Base-by-base conservation (phyloP, 2,329 filamentous ascomycete species). In the Microdochium paspali region DNA sequence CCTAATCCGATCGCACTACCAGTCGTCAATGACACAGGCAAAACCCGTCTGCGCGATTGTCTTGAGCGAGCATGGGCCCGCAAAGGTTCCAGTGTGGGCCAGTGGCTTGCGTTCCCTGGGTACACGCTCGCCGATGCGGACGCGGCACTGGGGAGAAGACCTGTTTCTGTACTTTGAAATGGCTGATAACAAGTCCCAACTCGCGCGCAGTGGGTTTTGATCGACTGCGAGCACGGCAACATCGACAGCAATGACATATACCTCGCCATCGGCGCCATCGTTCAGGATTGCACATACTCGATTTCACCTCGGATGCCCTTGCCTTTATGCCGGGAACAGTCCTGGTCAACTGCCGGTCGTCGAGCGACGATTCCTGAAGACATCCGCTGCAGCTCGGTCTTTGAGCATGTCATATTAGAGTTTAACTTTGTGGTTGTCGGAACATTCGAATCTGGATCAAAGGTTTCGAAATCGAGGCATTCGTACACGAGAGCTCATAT, bases 171-270 rank as follows among this genome's bases (percentile, higher is more conserved):
- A 21, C 9, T 21, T 18, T 40, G 32, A 21, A 28, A 40, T 13
- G 15, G 15, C 32, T 40, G 32, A 40, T n/a, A 40, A 7, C 6
- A 21, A n/a, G 15, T 40, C 30, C n/a, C 10, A 10, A 10, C 30
- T 31, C n/a, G n/a, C n/a, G 13, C 20, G 7, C 53, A 52, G 47
- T 54, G 52, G 52, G 50, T 54, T 20, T 42, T 54, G 3, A 51
- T 58, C 30, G 56, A 58, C 46, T 51, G 49, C 39, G 56, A 58
- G 47, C 56, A 58, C 35, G 56, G 56, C 21, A 52, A 56, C 50
- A 58, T 58, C 43, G 52, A 50, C 24, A 54, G 57, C 30, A 45
- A 51, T 15, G 50, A 53, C 25, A 56, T 56, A 53, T 53, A 57
- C 43, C 46, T 51, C 20, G 49, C 49, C 12, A 52, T 56, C 7